Conservation (phyloP, 2,329 filamentous ascomycete genomes). For the Myriosclerotinia scirpicola region DNA sequence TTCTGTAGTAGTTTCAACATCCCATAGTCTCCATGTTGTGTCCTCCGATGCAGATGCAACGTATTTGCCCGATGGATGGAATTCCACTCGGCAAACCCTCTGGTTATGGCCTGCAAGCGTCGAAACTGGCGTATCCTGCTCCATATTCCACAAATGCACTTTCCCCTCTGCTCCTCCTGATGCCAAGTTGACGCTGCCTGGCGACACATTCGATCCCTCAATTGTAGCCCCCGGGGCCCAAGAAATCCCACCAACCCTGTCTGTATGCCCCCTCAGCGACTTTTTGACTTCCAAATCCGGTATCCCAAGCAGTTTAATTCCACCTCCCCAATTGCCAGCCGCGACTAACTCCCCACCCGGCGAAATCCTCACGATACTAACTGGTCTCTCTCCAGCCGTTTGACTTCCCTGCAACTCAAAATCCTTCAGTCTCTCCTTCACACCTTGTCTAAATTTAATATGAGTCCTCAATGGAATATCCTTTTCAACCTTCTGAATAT, state of each 20-base stretch:
- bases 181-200: slow-evolving; percentile 76
- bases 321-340: slow-evolving; percentile 89
- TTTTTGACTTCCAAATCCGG: slow-evolving; percentile 76
- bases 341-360: slow-evolving; percentile 82
- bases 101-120: slow-evolving; percentile 81
- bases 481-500: slow-evolving; percentile 76
- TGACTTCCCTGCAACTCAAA: slow-evolving; percentile 95
- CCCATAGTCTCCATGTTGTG: slow-evolving; percentile 96
- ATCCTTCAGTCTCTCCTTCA: slow-evolving; percentile 77
- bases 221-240: slow-evolving; percentile 87
- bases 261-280: slow-evolving; percentile 78
- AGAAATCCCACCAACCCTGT: slow-evolving; percentile 83
- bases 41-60: slow-evolving; percentile 93
- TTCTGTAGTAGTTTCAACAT: slow-evolving; percentile 81
- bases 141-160: slow-evolving; percentile 86
- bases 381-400: slow-evolving; percentile 83
- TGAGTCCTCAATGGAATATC: slow-evolving; percentile 84
- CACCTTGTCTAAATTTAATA: slow-evolving; percentile 83
- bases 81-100: slow-evolving; percentile 87
- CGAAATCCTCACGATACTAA: slow-evolving; percentile 89
- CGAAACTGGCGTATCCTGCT: slow-evolving; percentile 78
- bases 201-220: slow-evolving; percentile 66
- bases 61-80: slow-evolving; percentile 88
- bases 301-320: slow-evolving; percentile 81
- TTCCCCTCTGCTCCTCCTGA: slow-evolving; percentile 87